These are phyloP conservation scores for Teunomyces aglyptinius DNA, from an alignment of 805 yeast genomes.

Conservation along the genomic window DNA sequence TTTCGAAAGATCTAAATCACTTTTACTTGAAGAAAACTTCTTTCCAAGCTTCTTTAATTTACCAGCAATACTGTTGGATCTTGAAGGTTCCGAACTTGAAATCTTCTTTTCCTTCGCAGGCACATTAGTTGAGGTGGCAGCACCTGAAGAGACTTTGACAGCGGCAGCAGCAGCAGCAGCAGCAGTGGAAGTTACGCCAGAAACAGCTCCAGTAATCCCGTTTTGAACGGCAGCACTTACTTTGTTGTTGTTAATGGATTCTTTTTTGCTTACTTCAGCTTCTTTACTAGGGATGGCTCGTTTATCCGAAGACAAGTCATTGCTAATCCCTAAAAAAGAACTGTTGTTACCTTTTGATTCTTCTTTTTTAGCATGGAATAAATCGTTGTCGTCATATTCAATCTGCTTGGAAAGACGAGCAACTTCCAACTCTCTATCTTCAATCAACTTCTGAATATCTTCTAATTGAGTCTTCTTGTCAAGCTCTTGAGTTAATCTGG, in stretches of 20 bases:
- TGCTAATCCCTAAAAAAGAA: conserved; percentile 30
- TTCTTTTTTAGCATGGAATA: conserved; percentile 7
- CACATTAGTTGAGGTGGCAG: conserved; percentile 14
- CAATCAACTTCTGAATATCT: conserved; percentile 29
- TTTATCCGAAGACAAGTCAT: conserved; percentile 27
- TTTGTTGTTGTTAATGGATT: neutral
- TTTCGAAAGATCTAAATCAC: neutral
- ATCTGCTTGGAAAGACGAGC: conserved; percentile 30
- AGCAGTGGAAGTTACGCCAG: conserved; percentile 27
- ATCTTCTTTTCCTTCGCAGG: neutral
- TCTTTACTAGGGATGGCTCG: conserved; percentile 15
- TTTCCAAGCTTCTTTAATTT: conserved; percentile 16
- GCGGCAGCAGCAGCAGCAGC: conserved; percentile 18
- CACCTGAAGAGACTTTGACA: conserved; percentile 13
- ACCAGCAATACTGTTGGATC: conserved; percentile 16
- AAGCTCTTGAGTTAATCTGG: conserved; percentile 24
- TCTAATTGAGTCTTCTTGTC: conserved; percentile 20
- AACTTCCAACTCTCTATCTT: conserved; percentile 33
- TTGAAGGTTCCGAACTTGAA: conserved; percentile 6
- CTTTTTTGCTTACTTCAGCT: conserved; percentile 6
- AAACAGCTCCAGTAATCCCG: conserved; percentile 20
- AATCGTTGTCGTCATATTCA: conserved; percentile 31
- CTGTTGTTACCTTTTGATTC: conserved; percentile 9
- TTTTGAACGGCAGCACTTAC: conserved; percentile 18
- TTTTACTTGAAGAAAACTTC: conserved; percentile 5